These are phyloP conservation scores for Obba rivulosa DNA, from an alignment of 768 basidiomycete genomes.

Conservation along the genomic window DNA sequence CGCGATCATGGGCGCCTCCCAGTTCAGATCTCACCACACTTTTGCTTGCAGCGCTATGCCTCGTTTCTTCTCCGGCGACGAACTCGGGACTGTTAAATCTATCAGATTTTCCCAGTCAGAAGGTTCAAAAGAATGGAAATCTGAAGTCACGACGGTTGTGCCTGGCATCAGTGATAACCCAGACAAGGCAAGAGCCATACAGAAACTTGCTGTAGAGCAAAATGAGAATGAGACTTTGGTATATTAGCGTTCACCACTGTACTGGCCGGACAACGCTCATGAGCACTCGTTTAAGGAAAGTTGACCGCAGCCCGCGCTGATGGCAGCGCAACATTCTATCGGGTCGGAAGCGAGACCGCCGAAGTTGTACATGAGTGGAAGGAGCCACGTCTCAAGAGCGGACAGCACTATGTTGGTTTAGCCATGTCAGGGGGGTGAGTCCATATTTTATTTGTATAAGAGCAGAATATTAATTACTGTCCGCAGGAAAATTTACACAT, in stretches of 20 bases:
- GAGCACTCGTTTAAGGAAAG: conserved; percentile 42
- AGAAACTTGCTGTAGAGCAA: conserved; percentile 29
- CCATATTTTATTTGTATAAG: background rate
- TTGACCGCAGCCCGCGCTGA: conserved; percentile 59
- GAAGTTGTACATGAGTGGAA: conserved; percentile 49
- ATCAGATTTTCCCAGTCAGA: conserved; percentile 36
- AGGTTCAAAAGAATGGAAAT: conserved; percentile 28
- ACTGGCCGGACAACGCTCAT: background rate
- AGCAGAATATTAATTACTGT: background rate
- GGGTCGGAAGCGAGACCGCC: conserved; percentile 35
- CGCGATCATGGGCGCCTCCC: conserved; percentile 1
- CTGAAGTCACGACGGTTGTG: conserved; percentile 23
- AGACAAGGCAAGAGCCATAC: conserved; percentile 32
- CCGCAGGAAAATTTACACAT: conserved; percentile 52
- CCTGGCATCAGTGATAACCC: conserved; percentile 20
- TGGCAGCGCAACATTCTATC: conserved; percentile 45
- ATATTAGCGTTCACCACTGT: conserved; percentile 14
- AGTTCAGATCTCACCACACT: background rate
- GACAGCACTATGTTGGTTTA: conserved; percentile 60
- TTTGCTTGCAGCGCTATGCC: conserved; percentile 36
- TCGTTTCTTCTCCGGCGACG: conserved; percentile 72
- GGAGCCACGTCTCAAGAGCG: conserved; percentile 51
- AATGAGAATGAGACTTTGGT: conserved; percentile 13
- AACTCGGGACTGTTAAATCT: conserved; percentile 70
- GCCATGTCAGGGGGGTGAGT: conserved; percentile 45